phyloP scores from a whole-genome alignment of 1,284 basidiomycete species.

The Ganoderma multipileum region DNA sequence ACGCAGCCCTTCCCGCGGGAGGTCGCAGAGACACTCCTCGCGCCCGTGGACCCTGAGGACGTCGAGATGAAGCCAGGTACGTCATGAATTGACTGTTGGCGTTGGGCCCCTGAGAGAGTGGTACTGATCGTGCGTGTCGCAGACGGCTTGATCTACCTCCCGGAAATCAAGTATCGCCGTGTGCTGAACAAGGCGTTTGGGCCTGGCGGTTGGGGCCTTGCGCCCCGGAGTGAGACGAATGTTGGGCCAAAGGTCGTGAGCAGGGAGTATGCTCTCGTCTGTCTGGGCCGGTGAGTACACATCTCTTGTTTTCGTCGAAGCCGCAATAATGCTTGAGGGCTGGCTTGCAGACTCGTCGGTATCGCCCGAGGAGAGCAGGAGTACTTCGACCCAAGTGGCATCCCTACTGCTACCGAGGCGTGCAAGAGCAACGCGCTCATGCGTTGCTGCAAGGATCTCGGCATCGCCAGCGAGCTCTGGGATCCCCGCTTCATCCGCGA shows the following conservation, averaged over 20 bases:
- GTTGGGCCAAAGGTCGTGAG: conserved; percentile 91
- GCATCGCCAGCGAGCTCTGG: conserved; percentile 97
- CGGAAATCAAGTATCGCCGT: conserved; percentile 98
- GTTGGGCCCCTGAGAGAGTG: neutral
- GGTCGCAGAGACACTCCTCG: conserved; percentile 74
- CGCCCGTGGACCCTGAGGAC: conserved; percentile 79
- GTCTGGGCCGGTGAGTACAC: conserved; percentile 77
- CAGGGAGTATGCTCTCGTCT: conserved; percentile 94
- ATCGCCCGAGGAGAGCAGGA: conserved; percentile 97
- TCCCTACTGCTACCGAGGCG: conserved; percentile 94
- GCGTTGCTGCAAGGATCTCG: conserved; percentile 98
- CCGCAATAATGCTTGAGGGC: neutral
- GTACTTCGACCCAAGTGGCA: conserved; percentile 92
- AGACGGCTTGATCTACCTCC: conserved; percentile 96
- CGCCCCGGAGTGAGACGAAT: conserved; percentile 91
- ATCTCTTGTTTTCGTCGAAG: neutral
- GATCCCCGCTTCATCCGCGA: conserved; percentile 92
- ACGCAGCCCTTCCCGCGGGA: conserved; percentile 82
- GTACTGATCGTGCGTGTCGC: conserved; percentile 8
- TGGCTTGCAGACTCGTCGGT: conserved; percentile 76
- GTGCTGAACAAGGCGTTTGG: conserved; percentile 95
- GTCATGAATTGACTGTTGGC: conserved; percentile 32
- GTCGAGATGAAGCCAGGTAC: conserved; percentile 94
- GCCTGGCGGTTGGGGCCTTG: conserved; percentile 97
- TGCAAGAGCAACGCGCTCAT: conserved; percentile 98